Percentiles rank a stretch among this genome's conserved stretches.
These are phyloP conservation scores for Aspergillus udagawae DNA, from an alignment of 2,329 filamentous ascomycete genomes.

Conservation along the genomic window DNA sequence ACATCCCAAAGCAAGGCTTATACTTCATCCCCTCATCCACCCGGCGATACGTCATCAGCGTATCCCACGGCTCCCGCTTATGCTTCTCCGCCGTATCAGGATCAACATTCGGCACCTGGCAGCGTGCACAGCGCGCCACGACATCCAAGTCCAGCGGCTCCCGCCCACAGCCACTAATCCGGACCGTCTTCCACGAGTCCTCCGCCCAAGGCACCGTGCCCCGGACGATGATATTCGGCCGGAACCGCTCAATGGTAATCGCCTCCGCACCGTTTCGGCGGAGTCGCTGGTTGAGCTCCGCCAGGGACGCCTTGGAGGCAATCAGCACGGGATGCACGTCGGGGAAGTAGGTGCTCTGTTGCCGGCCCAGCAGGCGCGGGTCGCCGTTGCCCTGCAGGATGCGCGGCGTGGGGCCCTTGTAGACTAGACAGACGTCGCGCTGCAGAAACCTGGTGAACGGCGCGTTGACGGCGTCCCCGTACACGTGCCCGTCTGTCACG, in stretches of 20 bases:
- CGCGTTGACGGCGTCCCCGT: constrained; percentile 48
- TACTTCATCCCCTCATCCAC: constrained; percentile 59
- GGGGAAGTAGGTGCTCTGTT: constrained; percentile 54
- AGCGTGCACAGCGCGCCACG: constrained; percentile 56
- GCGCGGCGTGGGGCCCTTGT: constrained; percentile 58
- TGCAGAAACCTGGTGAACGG: constrained; percentile 55
- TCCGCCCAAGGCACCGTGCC: constrained; percentile 58
- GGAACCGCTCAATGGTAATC: constrained; percentile 60
- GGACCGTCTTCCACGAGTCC: constrained; percentile 59
- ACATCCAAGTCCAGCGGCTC: constrained; percentile 50
- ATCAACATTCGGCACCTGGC: constrained; percentile 63
- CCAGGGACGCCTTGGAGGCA: constrained; percentile 52
- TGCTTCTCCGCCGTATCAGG: constrained; percentile 59
- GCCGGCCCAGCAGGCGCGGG: constrained; percentile 51
- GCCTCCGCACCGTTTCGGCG: constrained; percentile 37
- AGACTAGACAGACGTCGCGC: constrained; percentile 55
- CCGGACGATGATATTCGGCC: constrained; percentile 60
- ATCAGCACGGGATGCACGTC: constrained; percentile 58
- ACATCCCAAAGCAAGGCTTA: constrained; percentile 66
- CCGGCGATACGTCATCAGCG: constrained; percentile 57
- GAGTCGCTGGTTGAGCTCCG: constrained; percentile 56
- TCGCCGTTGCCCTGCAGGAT: constrained; percentile 54
- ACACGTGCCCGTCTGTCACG: constrained; percentile 56
- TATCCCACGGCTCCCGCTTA: constrained; percentile 58
- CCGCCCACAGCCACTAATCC: constrained; percentile 17